Evolutionary conservation across 768 basidiomycete species (phyloP).

Genomic region (Trametes villosa): DNA sequence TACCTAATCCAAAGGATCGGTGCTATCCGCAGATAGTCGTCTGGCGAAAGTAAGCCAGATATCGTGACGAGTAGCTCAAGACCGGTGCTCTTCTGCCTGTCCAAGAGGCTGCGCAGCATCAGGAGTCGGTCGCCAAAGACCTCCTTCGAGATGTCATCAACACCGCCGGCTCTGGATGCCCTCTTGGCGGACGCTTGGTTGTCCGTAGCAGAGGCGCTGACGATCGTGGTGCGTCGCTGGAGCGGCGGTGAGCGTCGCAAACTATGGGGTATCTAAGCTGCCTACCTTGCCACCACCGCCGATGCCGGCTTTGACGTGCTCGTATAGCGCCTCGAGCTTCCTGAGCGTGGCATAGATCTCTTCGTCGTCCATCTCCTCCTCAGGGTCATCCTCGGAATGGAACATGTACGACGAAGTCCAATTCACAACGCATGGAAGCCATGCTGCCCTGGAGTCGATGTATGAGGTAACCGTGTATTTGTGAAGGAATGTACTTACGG

Average conservation of each 20-base stretch:
- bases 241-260: not conserved
- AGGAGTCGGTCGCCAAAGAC: slow-evolving; percentile 16
- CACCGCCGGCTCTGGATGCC: not conserved
- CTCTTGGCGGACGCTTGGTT: slow-evolving; percentile 2
- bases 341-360: slow-evolving; percentile 47
- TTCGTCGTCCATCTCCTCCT: slow-evolving; percentile 26
- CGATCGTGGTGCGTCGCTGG: slow-evolving; percentile 49
- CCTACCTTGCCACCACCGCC: slow-evolving; percentile 50
- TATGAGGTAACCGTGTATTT: not conserved
- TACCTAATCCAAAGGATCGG: slow-evolving; percentile 62
- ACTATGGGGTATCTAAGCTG: not conserved
- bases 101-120: slow-evolving; percentile 24
- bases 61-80: slow-evolving; percentile 68
- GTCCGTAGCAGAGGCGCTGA: slow-evolving; percentile 20
- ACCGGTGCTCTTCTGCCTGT: slow-evolving; percentile 33
- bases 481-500: slow-evolving; percentile 44
- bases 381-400: slow-evolving; percentile 42
- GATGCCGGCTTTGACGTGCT: slow-evolving; percentile 51
- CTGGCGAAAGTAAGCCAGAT: slow-evolving; percentile 53
- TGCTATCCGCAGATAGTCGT: slow-evolving; percentile 56
- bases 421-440: slow-evolving; percentile 25
- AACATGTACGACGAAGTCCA: slow-evolving; percentile 41
- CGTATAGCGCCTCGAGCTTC: slow-evolving; percentile 55
- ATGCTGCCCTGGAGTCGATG: slow-evolving; percentile 27
- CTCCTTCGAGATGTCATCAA: slow-evolving; percentile 2